Evolutionary conservation across 495 filamentous ascomycete species (phyloP).

Genomic region (Talaromyces proteolyticus): DNA sequence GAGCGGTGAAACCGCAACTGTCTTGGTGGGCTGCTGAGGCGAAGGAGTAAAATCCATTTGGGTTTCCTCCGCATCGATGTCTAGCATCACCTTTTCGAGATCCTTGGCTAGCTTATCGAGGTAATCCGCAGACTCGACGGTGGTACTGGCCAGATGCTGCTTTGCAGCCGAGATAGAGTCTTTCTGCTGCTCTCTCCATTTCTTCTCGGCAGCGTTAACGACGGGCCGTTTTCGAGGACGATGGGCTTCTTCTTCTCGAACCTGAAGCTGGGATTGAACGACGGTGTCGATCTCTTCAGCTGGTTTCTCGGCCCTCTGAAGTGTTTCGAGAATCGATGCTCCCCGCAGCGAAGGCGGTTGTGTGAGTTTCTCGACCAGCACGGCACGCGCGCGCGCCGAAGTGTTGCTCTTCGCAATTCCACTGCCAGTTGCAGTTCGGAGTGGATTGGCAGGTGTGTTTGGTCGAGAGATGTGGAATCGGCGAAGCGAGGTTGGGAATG

Average conservation of each 20-base stretch:
- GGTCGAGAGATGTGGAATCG: constrained; percentile 39
- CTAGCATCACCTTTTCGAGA: constrained; percentile 39
- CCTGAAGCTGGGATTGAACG: neutral
- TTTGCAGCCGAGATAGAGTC: constrained; percentile 33
- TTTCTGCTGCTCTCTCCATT: constrained; percentile 36
- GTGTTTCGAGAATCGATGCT: constrained; percentile 30
- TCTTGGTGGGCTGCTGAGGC: constrained; percentile 4
- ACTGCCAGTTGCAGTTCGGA: constrained; percentile 15
- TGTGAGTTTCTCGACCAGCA: constrained; percentile 37
- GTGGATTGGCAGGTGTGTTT: constrained; percentile 18
- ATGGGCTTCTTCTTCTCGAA: neutral
- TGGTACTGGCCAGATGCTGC: constrained; percentile 21
- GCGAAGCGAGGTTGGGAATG: constrained; percentile 19
- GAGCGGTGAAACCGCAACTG: neutral
- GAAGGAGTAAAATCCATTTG: constrained; percentile 18
- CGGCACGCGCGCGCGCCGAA: constrained; percentile 25
- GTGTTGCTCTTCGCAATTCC: constrained; percentile 36
- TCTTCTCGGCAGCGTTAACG: constrained; percentile 36
- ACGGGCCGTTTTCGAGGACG: constrained; percentile 36
- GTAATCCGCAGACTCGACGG: constrained; percentile 35
- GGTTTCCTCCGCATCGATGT: constrained; percentile 14
- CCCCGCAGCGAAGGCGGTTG: constrained; percentile 33
- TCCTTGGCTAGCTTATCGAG: constrained; percentile 38
- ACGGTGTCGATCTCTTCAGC: constrained; percentile 1
- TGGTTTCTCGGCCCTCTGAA: neutral